Evolutionary conservation across 805 yeast species (phyloP).

Genomic region (Kodamaea lidongshanica): DNA sequence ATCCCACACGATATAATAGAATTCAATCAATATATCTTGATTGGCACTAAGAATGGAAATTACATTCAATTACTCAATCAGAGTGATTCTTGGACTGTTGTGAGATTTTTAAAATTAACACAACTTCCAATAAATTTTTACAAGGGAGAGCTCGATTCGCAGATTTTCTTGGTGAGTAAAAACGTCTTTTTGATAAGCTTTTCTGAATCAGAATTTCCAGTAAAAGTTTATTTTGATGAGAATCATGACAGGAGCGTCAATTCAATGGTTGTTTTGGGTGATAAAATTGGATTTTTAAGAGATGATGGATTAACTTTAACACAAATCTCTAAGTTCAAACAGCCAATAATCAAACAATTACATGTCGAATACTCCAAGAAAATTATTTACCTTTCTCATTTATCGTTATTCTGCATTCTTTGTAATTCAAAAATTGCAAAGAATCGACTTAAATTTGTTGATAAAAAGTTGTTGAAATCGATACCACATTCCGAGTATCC

Average conservation of each 20-base stretch:
- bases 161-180: conserved; percentile 21
- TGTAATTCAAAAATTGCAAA: conserved; percentile 24
- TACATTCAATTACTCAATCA: conserved; percentile 14
- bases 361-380: conserved; percentile 29
- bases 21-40: conserved; percentile 9
- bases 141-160: conserved; percentile 14
- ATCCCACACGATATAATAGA: conserved; percentile 13
- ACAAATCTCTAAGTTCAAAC: conserved; percentile 18
- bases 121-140: conserved; percentile 21
- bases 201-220: conserved; percentile 22
- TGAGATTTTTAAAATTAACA: conserved; percentile 20
- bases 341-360: conserved; percentile 24
- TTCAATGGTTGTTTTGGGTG: conserved; percentile 14
- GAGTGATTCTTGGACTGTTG: conserved; percentile 9
- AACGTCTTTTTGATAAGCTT: conserved; percentile 30
- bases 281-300: conserved; percentile 17
- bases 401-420: conserved; percentile 24
- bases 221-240: conserved; percentile 31
- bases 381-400: conserved; percentile 23
- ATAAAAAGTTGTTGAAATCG: conserved; percentile 22
- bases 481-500: conserved; percentile 20
- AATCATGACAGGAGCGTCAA: conserved; percentile 23
- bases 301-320: conserved; percentile 34
- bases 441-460: conserved; percentile 27
- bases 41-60: conserved; percentile 33